These are phyloP conservation scores for Fagopyrum homotropicum DNA, from an alignment of 148 eudicot genomes.

Conservation along the genomic window DNA sequence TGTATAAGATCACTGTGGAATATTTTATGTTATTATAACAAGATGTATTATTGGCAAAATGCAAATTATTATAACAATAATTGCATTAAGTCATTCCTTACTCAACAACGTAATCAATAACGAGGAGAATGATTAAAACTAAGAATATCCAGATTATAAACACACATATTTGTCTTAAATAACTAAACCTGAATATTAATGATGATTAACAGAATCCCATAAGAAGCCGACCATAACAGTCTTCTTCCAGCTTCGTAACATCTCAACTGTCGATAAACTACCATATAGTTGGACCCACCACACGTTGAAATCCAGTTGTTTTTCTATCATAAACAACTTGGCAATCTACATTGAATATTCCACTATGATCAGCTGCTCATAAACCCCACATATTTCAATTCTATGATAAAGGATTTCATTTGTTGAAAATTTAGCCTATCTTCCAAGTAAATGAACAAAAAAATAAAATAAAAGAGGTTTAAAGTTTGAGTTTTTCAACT, in stretches of 20 bases:
- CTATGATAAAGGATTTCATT: background rate
- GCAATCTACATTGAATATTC: slow-evolving; percentile 4
- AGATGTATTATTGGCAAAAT: too few species aligned
- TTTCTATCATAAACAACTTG: background rate
- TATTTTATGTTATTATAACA: too few species aligned
- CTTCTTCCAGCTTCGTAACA: background rate
- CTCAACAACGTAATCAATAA: too few species aligned
- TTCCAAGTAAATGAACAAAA: background rate
- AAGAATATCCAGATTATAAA: too few species aligned
- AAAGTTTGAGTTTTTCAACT: background rate
- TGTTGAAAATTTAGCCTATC: too few species aligned
- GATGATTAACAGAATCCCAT: background rate
- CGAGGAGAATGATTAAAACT: too few species aligned
- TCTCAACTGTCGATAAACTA: slow-evolving; percentile 10
- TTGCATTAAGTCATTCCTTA: too few species aligned
- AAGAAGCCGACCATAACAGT: background rate
- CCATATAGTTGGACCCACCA: background rate
- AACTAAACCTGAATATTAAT: too few species aligned
- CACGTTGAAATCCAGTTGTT: slow-evolving; percentile 8
- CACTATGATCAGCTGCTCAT: background rate
- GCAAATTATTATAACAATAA: too few species aligned
- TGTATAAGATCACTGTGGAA: too few species aligned
- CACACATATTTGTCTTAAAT: too few species aligned
- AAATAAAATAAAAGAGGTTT: background rate
- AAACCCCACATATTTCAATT: background rate